phyloP scores from a whole-genome alignment of 306 rosid genomes.

The Quercus alba region DNA sequence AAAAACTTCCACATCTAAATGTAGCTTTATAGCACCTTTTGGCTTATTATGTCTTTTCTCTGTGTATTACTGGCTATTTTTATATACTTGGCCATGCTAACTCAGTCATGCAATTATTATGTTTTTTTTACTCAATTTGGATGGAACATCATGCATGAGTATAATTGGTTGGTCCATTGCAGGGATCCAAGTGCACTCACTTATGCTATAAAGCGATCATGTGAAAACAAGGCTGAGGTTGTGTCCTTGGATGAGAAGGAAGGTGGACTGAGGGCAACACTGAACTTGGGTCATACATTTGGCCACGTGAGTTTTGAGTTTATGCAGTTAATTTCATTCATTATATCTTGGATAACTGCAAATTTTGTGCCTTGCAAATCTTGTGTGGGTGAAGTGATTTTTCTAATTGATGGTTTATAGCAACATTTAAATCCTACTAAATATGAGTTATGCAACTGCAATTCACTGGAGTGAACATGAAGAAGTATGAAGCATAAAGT shows the following conservation, averaged over 20 bases:
- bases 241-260: conserved; percentile 94
- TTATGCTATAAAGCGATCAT: conserved; percentile 92
- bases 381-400: not conserved
- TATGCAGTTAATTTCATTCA: conserved; percentile 14
- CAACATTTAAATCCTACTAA: not conserved
- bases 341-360: conserved; percentile 15
- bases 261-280: conserved; percentile 90
- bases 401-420: not conserved
- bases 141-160: not conserved
- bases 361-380: not conserved
- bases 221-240: conserved; percentile 95
- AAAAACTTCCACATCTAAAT: not conserved
- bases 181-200: conserved; percentile 82
- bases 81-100: not conserved
- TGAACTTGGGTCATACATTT: conserved; percentile 97
- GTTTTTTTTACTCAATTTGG: not conserved
- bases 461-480: no score
- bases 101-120: conserved; percentile 4
- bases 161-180: conserved; percentile 25
- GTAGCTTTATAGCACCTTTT: not conserved
- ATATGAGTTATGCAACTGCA: no score
- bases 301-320: conserved; percentile 71
- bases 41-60: conserved; percentile 8
- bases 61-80: not conserved
- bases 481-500: no score